Evolutionary conservation across 2,329 filamentous ascomycete species (phyloP), one percentile per base, ranked within the genome.

Genomic region (Zymoseptoria crescenta): DNA sequence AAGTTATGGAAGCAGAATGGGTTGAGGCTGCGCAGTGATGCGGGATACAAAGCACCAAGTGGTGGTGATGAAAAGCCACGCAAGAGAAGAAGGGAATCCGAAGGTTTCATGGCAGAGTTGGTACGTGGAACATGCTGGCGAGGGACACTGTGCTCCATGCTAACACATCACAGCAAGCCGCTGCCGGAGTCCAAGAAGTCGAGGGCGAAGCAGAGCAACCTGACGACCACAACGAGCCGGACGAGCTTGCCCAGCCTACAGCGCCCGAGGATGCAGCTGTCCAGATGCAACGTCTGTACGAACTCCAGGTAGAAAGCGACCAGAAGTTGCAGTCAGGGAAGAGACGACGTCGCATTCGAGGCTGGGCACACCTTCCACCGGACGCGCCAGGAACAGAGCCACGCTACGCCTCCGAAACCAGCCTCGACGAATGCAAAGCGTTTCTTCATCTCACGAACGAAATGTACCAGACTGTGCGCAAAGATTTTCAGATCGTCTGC

Each of bases 361-460:
- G 82, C n/a, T 88, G 84, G 79, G 85, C 82, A 49, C 85, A 86
- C 2, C 72, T 88, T 27, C 84, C 87, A 13, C 81, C 86, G 45
- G 87, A 89, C 69, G 83, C 84, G 6, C 81, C 85, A 1, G 84
- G 85, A 4, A 54, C 65, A 20, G 83, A 86, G 20, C 85, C 87
- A 13, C 83, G 89, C 21, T 94, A 91, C 63, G 88, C 88, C 0
- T 93, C 89, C 0, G 89, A 94, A 72, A 92, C 87, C 10, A 92
- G 89, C 0, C 82, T 94, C 59, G 87, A 89, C 64, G 88, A 93
- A 73, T 87, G 87, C 68, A 89, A 91, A 69, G 79, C 80, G 10
- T 87, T 86, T 60, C 77, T 95, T 28, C 78, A 76, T 45, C 77
- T 95, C 35, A 83, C 87, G 67, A 82, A 80, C 54, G 73, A 78